Evolutionary conservation across 2,329 filamentous ascomycete species (phyloP), one percentile per base, ranked within the genome.

Genomic region (Laburnicola sp.): DNA sequence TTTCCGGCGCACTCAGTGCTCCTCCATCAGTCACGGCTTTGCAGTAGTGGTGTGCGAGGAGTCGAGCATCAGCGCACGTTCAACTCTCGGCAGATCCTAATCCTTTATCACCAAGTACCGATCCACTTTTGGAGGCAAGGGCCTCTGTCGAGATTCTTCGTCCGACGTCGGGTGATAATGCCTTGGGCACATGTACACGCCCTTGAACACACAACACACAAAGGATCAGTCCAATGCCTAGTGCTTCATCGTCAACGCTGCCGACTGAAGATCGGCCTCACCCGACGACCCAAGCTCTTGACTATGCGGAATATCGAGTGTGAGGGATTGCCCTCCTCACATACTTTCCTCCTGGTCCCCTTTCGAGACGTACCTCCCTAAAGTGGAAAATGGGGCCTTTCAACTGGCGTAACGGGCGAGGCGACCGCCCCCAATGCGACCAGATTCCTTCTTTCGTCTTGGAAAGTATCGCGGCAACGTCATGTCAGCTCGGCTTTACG

Each of bases 401-500:
- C n/a, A 44, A 4, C n/a, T 22, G 34, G 9, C 27, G 9, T 16
- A 30, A 22, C 11, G 38, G 31, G 27, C n/a, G 8, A 39, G 38
- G 48, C 32, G 43, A 23, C 39, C 35, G 49, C 51, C 51, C 56
- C 50, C 52, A 51, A 38, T n/a, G n/a, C n/a, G 32, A 36, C 30
- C 10, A 41, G 30, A 31, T 23, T 35, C 40, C n/a, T n/a, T 48
- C 39, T 38, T 22, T 43, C 34, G 40, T 48, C 11, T 43, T 28
- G 32, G 42, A 37, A 40, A 41, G 34, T 53, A 42, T 45, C n/a
- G 53, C 57, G 51, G 53, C 50, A 56, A 41, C 22, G 39, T 52
- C 48, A 48, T 46, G 42, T 51, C 50, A 31, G 32, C 40, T 47
- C 44, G 45, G 54, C 52, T 57, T 53, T 49, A 57, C 48, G 35